Evolutionary conservation across 148 eudicot genomes (phyloP).

Genomic region (Salicornia ramosissima): DNA sequence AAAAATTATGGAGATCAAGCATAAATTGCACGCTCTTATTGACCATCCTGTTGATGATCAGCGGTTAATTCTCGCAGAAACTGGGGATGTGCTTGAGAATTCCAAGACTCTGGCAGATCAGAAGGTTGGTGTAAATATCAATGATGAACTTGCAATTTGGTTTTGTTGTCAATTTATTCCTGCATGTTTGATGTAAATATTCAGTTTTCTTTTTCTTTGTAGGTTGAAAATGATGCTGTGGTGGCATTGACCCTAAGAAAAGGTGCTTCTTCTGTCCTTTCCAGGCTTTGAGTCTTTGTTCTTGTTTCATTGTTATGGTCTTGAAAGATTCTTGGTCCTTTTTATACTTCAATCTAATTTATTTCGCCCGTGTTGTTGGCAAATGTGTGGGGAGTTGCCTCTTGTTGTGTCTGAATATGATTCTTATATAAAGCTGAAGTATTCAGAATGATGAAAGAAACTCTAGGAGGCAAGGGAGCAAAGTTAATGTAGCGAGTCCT

Average conservation of each 20-base stretch:
- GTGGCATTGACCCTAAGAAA: slow-evolving; percentile 90
- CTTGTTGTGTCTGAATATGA: background rate
- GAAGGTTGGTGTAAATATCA: slow-evolving; percentile 45
- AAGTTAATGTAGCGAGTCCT: background rate
- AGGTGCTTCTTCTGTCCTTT: slow-evolving; percentile 41
- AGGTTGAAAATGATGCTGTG: slow-evolving; percentile 98
- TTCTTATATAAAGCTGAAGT: background rate
- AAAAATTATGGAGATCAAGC: slow-evolving; percentile 63
- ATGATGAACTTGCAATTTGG: background rate
- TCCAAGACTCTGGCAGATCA: slow-evolving; percentile 88
- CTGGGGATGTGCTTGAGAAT: slow-evolving; percentile 71
- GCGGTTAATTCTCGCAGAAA: slow-evolving; percentile 53
- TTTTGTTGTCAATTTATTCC: background rate
- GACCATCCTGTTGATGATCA: slow-evolving; percentile 77
- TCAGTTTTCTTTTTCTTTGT: slow-evolving; percentile 17
- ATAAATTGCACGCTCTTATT: slow-evolving; percentile 64
- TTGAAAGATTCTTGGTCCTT: background rate
- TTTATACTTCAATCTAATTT: background rate
- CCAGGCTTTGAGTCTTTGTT: slow-evolving; percentile 3
- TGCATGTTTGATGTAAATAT: background rate
- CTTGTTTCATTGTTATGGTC: background rate
- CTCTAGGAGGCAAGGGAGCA: background rate
- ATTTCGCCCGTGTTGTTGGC: background rate
- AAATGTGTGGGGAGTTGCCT: background rate
- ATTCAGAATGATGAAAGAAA: background rate